A percentile compares a stretch with the other conserved stretches of the same genome.
Evolutionary conservation across 768 basidiomycete genomes (phyloP).

Genomic region (Tricholoma hemisulphureum): DNA sequence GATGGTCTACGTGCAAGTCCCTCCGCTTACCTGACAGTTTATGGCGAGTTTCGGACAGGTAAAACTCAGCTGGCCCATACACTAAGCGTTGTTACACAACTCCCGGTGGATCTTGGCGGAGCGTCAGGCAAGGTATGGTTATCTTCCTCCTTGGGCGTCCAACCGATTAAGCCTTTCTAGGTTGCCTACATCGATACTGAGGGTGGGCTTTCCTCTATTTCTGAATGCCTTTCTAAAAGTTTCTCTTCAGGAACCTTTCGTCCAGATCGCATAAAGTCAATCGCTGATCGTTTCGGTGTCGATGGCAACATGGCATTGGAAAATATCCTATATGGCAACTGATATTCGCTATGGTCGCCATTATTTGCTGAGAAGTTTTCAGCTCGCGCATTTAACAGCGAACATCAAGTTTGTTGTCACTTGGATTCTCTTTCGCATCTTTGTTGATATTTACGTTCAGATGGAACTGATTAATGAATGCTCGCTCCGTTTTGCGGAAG

Average conservation of each 20-base stretch:
- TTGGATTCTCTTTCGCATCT: neutral
- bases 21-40: constrained; percentile 50
- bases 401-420: constrained; percentile 67
- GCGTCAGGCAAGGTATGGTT: constrained; percentile 76
- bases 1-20: neutral
- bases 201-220: constrained; percentile 38
- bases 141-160: neutral
- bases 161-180: constrained; percentile 30
- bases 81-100: constrained; percentile 86
- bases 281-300: constrained; percentile 94
- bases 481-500: constrained; percentile 84
- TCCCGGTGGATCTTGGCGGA: constrained; percentile 87
- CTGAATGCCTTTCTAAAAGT: constrained; percentile 13
- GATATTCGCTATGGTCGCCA: neutral
- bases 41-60: constrained; percentile 94
- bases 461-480: constrained; percentile 93
- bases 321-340: constrained; percentile 83
- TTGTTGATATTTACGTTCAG: constrained; percentile 35
- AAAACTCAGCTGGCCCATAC: constrained; percentile 97
- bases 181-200: constrained; percentile 94
- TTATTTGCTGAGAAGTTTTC: constrained; percentile 12
- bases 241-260: constrained; percentile 76
- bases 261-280: constrained; percentile 86
- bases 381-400: constrained; percentile 91
- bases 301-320: constrained; percentile 83